Base-by-base conservation (phyloP, 352 stramenopile genomes). In the Phytophthora syringae region DNA sequence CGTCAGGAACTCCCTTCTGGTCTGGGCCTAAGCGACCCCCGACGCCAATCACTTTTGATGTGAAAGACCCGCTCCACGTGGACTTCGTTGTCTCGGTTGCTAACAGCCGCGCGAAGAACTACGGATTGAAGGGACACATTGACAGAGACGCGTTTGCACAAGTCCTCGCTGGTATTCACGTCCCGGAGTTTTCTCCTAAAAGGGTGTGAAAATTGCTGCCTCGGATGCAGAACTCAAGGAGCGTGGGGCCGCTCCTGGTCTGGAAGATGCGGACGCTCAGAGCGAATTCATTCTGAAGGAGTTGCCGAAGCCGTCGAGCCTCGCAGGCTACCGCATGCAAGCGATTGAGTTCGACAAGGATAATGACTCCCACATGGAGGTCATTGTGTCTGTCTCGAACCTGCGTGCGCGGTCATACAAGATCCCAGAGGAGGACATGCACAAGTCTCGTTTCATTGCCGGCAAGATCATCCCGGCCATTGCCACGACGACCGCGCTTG, bases 391-490 rank as follows among this genome's bases (percentile, higher is more conserved):
- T 28, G 98, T 96, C 18, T 98, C 94, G 15, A 99, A 99, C 74
- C 71, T 99, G 32, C 94, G 98, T 15, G 97, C 97, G 6, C 88
- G 97, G 20, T 99, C 98, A 71, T 99, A 99, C 83, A 94, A 92
- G 43, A 99, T 99, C 57, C 92, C 90, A 15, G 98, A 99, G 53
- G 96, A 88, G 43, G 97, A 99, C 68, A 97, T 98, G 73, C 97
- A 99, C 80, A 95, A 98, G 52, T 99, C 96, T 27, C 96, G 98
- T 50, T 97, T 98, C 28, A 99, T 99, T 80, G 98, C 98, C n/a
- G 98, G 98, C 50, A 99, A 99, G 72, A 99, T 99, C 72, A 99
- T 99, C 62, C 98, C 98, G 11, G 98, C 98, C 15, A 99, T 99
- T 74, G 98, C 98, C 20, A 99, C 98, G 36, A 99, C 98, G 9